A percentile compares a stretch with the other conserved stretches of the same genome.
Evolutionary conservation across 345 rosid species (phyloP).

Genomic region (Citrus reticulata): DNA sequence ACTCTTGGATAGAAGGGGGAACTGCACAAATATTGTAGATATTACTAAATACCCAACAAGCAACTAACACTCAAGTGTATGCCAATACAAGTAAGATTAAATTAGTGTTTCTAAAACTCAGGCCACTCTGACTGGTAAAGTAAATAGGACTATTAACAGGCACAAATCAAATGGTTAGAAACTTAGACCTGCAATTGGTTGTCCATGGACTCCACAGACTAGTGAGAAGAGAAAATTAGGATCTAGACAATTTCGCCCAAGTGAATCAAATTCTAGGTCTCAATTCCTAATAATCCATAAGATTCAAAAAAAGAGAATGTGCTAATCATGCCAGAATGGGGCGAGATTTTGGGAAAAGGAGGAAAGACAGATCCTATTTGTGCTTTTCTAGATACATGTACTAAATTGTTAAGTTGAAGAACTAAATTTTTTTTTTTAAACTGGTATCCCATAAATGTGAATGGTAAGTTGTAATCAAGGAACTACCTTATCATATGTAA

Average conservation of each 20-base stretch:
- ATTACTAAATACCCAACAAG: constrained; percentile 5
- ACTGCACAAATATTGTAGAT: constrained; percentile 30
- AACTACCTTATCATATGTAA: background rate
- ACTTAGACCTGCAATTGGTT: background rate
- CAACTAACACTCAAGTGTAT: background rate
- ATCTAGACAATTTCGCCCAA: background rate
- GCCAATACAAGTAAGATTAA: background rate
- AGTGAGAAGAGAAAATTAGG: background rate
- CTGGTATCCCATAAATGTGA: background rate
- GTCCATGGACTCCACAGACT: background rate
- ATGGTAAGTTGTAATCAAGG: background rate
- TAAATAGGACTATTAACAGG: background rate
- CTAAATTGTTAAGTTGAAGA: background rate
- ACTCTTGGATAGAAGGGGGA: constrained; percentile 72
- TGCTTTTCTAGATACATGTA: background rate
- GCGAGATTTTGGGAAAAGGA: too few relatives aligned
- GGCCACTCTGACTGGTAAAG: background rate
- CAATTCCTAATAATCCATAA: background rate
- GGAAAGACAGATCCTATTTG: background rate
- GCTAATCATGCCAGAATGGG: background rate
- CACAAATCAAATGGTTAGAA: background rate
- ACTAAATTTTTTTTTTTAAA: background rate
- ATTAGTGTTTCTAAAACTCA: background rate
- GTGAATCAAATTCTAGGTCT: background rate
- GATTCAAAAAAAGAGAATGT: background rate